A percentile compares a stretch with the other conserved stretches of the same genome.
These are phyloP conservation scores for Jaenimonas drosophilae DNA, from an alignment of 208 protist species.

Conservation along the genomic window DNA sequence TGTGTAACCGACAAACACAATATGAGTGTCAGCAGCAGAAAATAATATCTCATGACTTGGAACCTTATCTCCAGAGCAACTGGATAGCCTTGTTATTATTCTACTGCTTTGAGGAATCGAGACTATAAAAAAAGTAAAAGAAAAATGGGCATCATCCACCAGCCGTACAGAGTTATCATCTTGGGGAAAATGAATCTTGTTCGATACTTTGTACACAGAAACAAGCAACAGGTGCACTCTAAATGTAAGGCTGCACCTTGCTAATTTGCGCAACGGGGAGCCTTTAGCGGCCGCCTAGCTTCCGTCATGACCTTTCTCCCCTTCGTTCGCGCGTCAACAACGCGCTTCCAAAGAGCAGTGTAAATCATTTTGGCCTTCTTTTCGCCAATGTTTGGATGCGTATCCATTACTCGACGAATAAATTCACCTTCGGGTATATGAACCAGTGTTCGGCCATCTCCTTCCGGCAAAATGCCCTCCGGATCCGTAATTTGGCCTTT, in stretches of 20 bases:
- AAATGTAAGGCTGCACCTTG: neutral
- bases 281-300: constrained; percentile 44
- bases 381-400: constrained; percentile 58
- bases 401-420: constrained; percentile 56
- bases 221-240: constrained; percentile 1
- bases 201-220: neutral
- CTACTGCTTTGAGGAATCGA: neutral
- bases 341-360: constrained; percentile 72
- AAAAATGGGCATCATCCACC: constrained; percentile 10
- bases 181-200: neutral
- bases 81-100: too few species aligned
- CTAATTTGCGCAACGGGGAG: constrained; percentile 56
- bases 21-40: neutral
- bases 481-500: constrained; percentile 49
- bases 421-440: constrained; percentile 87
- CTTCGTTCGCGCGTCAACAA: constrained; percentile 83
- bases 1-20: neutral
- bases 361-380: constrained; percentile 87
- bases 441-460: constrained; percentile 79
- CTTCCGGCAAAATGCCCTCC: constrained; percentile 72
- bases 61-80: too few species aligned
- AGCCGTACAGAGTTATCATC: neutral
- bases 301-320: constrained; percentile 80
- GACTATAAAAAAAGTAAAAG: constrained; percentile 9
- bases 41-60: neutral